These are phyloP conservation scores for Myxozyma lipomycoides DNA, from an alignment of 805 yeast genomes.

Conservation along the genomic window DNA sequence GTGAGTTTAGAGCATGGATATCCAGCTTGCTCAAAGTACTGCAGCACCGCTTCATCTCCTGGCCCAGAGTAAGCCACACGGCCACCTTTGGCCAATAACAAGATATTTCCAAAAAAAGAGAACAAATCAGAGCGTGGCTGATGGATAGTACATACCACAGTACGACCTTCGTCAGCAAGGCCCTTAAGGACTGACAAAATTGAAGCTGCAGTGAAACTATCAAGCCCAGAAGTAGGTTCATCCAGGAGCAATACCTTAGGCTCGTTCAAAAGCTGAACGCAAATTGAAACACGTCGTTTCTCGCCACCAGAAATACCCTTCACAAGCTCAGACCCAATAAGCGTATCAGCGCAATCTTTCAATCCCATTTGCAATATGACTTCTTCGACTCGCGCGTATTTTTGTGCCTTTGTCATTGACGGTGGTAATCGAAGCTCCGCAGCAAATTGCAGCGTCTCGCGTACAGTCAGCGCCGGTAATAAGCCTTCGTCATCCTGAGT, in stretches of 20 bases:
- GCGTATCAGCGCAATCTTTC: slow-evolving; percentile 69
- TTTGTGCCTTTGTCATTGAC: slow-evolving; percentile 41
- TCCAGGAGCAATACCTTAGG: slow-evolving; percentile 72
- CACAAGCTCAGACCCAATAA: slow-evolving; percentile 56
- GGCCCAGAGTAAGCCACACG: slow-evolving; percentile 49
- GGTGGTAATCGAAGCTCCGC: slow-evolving; percentile 62
- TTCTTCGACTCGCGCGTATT: slow-evolving; percentile 47
- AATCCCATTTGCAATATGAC: slow-evolving; percentile 68
- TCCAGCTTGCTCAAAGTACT: slow-evolving; percentile 49
- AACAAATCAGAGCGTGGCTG: slow-evolving; percentile 74
- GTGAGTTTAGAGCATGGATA: slow-evolving; percentile 55
- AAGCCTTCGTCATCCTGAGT: slow-evolving; percentile 75
- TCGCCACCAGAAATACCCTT: slow-evolving; percentile 78
- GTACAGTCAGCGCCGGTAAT: slow-evolving; percentile 66
- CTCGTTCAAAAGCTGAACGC: slow-evolving; percentile 67
- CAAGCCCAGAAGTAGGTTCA: slow-evolving; percentile 88
- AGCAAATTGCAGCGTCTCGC: slow-evolving; percentile 70
- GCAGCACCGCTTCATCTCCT: slow-evolving; percentile 50
- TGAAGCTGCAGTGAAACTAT: slow-evolving; percentile 69
- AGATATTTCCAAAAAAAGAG: slow-evolving; percentile 61
- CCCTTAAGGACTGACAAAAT: slow-evolving; percentile 57
- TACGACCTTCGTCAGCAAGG: slow-evolving; percentile 55
- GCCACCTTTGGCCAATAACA: slow-evolving; percentile 71
- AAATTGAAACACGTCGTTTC: slow-evolving; percentile 77
- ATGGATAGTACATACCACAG: slow-evolving; percentile 74